Base-by-base conservation (phyloP, 306 rosid genomes). In the Betula pendula region DNA sequence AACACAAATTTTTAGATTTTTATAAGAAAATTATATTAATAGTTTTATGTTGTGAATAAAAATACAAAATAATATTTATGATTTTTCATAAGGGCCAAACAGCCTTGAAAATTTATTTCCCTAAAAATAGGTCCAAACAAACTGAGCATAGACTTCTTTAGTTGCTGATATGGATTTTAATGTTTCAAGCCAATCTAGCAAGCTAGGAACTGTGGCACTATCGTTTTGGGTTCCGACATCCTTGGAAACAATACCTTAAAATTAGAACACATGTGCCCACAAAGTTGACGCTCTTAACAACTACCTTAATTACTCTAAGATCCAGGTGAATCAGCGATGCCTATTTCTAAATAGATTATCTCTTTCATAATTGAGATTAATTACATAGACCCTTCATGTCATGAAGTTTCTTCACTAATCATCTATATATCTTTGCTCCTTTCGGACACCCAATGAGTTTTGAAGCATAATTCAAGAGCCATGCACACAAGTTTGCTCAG, bases 151-250 rank as follows among this genome's bases (percentile, higher is more conserved):
- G 6, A 6, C 42, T 6, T 38, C 8, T 12, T 6, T 42, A 16
- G 4, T 29, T 29, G 33, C 33, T 29, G 33, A 29, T 29, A 29
- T 29, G 33, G 33, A 29, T 15, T 25, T 59, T 29, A 13, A 27
- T n/a, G 25, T 31, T 31, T 8, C 43, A 85, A 89, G 85, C 81
- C 5, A 85, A 87, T 79, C 83, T 87, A 63, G 91, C 90, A 12
- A 82, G 87, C 56, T 89, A 90, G 91, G 94, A 89, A 51, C 90
- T 90, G 0, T 6, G 86, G 29, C 91, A 90, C 51, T 90, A 89
- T 1, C 59, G 50, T 13, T 90, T 87, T 55, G 59, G 77, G 79
- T 86, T 76, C 51, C 77, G 68, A 11, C 84, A 90, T 68, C 91
- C 94, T 2, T 90, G 90, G 90, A 75, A 82, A 53, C 90, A 80